A percentile compares a stretch with the other conserved stretches of the same genome.
Conservation (phyloP, 176 grass and related monocot genomes). For the Oryza australiensis region DNA sequence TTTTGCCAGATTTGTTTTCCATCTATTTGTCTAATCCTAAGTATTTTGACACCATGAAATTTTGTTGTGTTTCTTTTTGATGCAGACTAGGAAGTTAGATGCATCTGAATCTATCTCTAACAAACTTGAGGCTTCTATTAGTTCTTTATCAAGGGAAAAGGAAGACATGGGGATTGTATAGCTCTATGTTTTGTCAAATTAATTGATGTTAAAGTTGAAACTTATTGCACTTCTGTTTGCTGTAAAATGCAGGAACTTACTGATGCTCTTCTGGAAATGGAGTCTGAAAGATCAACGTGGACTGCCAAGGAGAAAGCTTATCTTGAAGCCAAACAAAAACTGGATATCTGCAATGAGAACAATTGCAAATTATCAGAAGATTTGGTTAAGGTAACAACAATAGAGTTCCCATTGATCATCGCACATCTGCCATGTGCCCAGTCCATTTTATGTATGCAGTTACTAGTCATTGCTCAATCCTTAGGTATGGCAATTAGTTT, state of each 20-base stretch:
- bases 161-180: constrained; percentile 88
- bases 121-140: constrained; percentile 56
- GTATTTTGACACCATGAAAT: background rate
- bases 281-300: constrained; percentile 75
- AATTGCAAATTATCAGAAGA: constrained; percentile 67
- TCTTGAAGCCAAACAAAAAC: constrained; percentile 47
- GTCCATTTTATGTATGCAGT: background rate
- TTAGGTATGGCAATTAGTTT: no score
- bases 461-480: no score
- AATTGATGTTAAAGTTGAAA: constrained; percentile 1
- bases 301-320: constrained; percentile 61
- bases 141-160: constrained; percentile 68
- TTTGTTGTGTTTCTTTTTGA: constrained; percentile 8
- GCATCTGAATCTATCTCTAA: constrained; percentile 53
- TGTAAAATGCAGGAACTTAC: constrained; percentile 83
- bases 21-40: constrained; percentile 3
- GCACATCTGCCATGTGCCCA: background rate
- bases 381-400: constrained; percentile 66
- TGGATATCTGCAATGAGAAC: constrained; percentile 52
- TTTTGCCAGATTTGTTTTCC: background rate
- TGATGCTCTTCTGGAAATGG: constrained; percentile 78
- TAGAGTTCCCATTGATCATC: background rate
- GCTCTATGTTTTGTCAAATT: constrained; percentile 16
- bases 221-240: constrained; percentile 29
- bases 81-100: constrained; percentile 56